Conservation (phyloP, 202 grass and related monocot genomes). For the Carex arenaria region DNA sequence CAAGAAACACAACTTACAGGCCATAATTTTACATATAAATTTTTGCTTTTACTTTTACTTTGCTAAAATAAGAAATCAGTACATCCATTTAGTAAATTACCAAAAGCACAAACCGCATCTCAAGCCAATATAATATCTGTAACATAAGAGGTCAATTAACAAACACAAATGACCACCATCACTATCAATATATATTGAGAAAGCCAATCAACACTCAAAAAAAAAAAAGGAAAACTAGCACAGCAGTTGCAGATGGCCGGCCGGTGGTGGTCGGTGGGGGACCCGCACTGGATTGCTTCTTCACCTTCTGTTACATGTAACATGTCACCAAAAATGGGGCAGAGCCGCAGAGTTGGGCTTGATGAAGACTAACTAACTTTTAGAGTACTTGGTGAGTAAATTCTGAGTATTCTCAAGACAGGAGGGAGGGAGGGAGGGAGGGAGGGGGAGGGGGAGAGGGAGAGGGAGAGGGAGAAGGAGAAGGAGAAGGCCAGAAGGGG, state of each 20-base stretch:
- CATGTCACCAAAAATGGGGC: slow-evolving; percentile 18
- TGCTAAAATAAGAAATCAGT: slow-evolving; percentile 17
- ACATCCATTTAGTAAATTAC: slow-evolving; percentile 23
- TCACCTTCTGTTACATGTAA: background rate
- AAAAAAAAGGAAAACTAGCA: slow-evolving; percentile 3
- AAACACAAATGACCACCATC: slow-evolving; percentile 3
- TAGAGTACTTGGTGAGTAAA: slow-evolving; percentile 16
- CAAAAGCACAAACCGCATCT: slow-evolving; percentile 2
- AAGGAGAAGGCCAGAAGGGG: no score
- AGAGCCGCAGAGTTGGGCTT: background rate
- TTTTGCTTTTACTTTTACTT: slow-evolving; percentile 7
- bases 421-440: background rate
- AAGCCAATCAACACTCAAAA: slow-evolving; percentile 18
- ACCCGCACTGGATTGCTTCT: background rate
- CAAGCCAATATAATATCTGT: slow-evolving; percentile 10
- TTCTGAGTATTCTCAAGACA: background rate
- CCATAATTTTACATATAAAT: slow-evolving; percentile 4
- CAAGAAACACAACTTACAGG: background rate
- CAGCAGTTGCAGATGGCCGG: background rate
- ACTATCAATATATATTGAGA: slow-evolving; percentile 24
- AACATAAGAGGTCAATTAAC: slow-evolving; percentile 23
- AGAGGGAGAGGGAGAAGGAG: background rate
- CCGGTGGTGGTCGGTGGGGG: background rate
- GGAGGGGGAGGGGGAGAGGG: no score
- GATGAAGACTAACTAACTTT: slow-evolving; percentile 21